A percentile compares a stretch with the other conserved stretches of the same genome.
phyloP scores from a whole-genome alignment of 1,284 basidiomycete genomes.

The Microbotryum silenes-acaulis region DNA sequence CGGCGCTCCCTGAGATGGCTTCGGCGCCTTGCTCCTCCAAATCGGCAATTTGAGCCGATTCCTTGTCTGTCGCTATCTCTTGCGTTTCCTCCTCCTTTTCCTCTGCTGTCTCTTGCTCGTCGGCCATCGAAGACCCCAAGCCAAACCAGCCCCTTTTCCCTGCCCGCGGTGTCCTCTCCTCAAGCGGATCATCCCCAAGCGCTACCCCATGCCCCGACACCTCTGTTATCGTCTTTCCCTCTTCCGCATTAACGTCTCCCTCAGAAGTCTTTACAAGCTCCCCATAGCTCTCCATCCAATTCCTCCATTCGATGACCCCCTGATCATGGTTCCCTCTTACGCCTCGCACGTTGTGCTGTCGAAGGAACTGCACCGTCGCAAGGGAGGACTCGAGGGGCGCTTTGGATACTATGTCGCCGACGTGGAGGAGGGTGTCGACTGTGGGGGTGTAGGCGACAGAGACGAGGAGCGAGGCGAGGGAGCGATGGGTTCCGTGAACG shows the following conservation, averaged over 20 bases:
- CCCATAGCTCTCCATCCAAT: constrained; percentile 54
- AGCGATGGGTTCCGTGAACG: constrained; percentile 67
- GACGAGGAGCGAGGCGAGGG: constrained; percentile 47
- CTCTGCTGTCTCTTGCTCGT: neutral
- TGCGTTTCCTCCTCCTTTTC: constrained; percentile 1
- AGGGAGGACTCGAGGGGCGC: constrained; percentile 50
- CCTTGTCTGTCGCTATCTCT: neutral
- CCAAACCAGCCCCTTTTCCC: neutral
- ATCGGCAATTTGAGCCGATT: neutral
- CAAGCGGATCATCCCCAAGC: neutral
- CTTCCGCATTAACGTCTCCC: neutral
- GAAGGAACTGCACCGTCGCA: constrained; percentile 51
- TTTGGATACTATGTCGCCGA: constrained; percentile 72
- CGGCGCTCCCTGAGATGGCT: neutral
- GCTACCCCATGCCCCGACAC: neutral
- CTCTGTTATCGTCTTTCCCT: neutral
- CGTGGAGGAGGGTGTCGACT: constrained; percentile 63
- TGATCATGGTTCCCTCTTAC: constrained; percentile 91
- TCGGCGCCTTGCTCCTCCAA: neutral
- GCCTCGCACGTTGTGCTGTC: constrained; percentile 53
- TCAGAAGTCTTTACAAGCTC: constrained; percentile 3
- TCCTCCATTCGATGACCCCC: constrained; percentile 71
- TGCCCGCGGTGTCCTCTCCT: neutral
- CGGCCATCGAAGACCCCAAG: neutral
- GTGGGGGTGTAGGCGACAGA: constrained; percentile 54